Percentiles rank a stretch among this genome's conserved stretches.
Evolutionary conservation across 345 rosid species (phyloP).

Genomic region (Eucalyptus paniculata): DNA sequence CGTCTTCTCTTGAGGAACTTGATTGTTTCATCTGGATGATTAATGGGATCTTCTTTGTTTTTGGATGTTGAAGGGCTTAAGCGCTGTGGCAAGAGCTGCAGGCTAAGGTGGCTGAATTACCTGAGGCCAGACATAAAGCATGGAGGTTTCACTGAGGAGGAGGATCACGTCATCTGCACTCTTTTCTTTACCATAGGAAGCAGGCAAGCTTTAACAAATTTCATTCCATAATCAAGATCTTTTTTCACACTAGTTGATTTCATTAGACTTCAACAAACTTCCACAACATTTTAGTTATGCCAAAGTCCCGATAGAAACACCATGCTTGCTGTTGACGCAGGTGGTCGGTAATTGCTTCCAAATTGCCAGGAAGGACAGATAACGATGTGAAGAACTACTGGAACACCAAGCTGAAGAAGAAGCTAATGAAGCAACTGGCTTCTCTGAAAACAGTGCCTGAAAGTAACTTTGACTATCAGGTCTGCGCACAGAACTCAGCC

Average conservation of each 20-base stretch:
- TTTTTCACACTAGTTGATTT: background rate
- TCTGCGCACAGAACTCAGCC: background rate
- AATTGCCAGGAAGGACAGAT: slow-evolving; percentile 1
- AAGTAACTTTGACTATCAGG: background rate
- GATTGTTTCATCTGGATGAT: background rate
- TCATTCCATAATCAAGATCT: background rate
- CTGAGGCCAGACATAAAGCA: slow-evolving; percentile 26
- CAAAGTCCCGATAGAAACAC: background rate
- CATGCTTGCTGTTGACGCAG: background rate
- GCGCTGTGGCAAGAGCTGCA: slow-evolving; percentile 32
- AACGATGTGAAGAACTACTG: slow-evolving; percentile 4
- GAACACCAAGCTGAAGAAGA: slow-evolving; percentile 5
- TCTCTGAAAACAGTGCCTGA: background rate
- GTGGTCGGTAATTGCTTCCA: slow-evolving; percentile 3
- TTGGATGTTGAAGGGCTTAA: background rate
- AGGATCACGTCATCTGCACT: slow-evolving; percentile 21
- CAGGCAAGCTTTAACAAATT: slow-evolving; percentile 1
- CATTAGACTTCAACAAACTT: background rate
- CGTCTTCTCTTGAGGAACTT: background rate
- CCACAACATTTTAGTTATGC: background rate
- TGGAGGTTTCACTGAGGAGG: slow-evolving; percentile 26
- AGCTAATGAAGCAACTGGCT: background rate
- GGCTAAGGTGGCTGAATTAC: slow-evolving; percentile 30
- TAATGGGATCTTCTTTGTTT: background rate
- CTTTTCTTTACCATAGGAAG: slow-evolving; percentile 23